Percentiles rank a stretch among this genome's conserved stretches.
Evolutionary conservation across 2,329 filamentous ascomycete species (phyloP).

Genomic region (Ceratocystis huliohia): DNA sequence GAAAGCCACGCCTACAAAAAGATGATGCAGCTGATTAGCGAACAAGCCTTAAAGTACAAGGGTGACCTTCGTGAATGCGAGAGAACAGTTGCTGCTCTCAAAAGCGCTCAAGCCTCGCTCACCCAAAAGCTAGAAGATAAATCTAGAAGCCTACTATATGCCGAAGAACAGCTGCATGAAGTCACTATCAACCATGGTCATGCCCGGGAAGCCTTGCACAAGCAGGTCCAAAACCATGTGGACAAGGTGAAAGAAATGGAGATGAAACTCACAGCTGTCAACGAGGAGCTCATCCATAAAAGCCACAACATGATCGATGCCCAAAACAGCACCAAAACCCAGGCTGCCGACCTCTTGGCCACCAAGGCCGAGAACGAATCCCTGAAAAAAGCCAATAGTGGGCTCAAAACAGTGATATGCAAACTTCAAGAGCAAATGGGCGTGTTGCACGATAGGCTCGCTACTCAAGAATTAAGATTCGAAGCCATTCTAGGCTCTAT

Average conservation of each 20-base stretch:
- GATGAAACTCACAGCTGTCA: neutral
- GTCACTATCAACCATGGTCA: neutral
- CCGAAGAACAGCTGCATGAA: neutral
- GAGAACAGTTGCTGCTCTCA: neutral
- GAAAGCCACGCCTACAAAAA: neutral
- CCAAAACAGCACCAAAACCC: neutral
- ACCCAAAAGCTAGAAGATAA: neutral
- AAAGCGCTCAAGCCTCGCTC: neutral
- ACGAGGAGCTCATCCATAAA: neutral
- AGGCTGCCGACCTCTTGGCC: neutral
- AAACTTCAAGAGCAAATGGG: neutral
- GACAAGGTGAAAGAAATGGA: neutral
- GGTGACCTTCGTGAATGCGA: neutral
- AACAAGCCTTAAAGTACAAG: neutral
- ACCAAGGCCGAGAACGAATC: neutral
- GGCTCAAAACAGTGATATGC: accelerated
- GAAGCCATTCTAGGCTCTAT: neutral
- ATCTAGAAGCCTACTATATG: neutral
- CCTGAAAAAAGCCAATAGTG: neutral
- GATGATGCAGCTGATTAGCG: neutral
- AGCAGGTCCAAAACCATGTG: neutral
- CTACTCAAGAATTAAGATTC: neutral
- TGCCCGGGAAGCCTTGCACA: neutral
- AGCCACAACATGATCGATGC: neutral
- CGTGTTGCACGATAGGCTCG: neutral